Conservation (phyloP, 805 yeast species). For the Blastobotrys parvus region DNA sequence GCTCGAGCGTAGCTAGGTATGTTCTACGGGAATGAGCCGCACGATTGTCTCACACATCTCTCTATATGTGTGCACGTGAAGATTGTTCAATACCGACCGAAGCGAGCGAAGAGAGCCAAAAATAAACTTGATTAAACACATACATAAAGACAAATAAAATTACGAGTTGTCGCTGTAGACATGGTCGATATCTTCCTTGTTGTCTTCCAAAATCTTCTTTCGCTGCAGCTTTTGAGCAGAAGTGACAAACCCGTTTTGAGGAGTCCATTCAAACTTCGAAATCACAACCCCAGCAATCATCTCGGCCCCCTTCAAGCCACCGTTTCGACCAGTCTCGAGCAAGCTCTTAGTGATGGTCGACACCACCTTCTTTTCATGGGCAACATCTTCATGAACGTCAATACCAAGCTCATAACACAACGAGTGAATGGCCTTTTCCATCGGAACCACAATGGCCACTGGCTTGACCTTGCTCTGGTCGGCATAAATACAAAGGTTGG, state of each 20-base stretch:
- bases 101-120: conserved; percentile 1
- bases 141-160: neutral
- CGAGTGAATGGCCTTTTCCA: conserved; percentile 53
- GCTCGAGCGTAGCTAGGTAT: too few species aligned
- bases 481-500: conserved; percentile 87
- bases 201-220: conserved; percentile 70
- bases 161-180: conserved; percentile 36
- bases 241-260: conserved; percentile 87
- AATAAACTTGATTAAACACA: too few species aligned
- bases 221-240: conserved; percentile 96
- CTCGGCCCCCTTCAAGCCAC: conserved; percentile 82
- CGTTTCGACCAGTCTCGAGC: conserved; percentile 65
- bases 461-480: conserved; percentile 86
- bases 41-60: too few species aligned
- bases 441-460: conserved; percentile 80
- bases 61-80: too few species aligned
- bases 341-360: conserved; percentile 50
- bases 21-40: too few species aligned
- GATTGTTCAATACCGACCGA: too few species aligned
- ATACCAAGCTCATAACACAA: conserved; percentile 52
- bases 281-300: conserved; percentile 69
- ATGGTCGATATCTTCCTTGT: conserved; percentile 56
- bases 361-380: conserved; percentile 49
- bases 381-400: conserved; percentile 39
- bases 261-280: conserved; percentile 93